phyloP scores from a whole-genome alignment of 2,329 filamentous ascomycete genomes.

The Ophiostoma tasmaniense region DNA sequence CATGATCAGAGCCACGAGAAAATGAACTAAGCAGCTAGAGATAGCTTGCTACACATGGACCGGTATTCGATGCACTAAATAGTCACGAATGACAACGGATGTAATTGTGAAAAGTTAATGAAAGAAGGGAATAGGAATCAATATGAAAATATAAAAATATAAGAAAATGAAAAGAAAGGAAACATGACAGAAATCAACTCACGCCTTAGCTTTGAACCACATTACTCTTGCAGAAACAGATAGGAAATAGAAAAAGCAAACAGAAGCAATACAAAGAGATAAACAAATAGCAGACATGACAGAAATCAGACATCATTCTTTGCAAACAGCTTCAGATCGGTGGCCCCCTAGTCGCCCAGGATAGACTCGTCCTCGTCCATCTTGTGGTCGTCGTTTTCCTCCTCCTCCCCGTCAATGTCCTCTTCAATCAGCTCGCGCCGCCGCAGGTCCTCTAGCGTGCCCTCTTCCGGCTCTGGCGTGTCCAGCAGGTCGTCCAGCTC shows the following conservation, averaged over 20 bases:
- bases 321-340: not conserved
- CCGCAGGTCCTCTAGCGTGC: conserved; percentile 49
- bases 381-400: conserved; percentile 27
- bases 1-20: not conserved
- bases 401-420: conserved; percentile 34
- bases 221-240: not conserved
- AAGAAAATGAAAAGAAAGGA: not conserved
- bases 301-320: not conserved
- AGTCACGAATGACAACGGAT: not conserved
- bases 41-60: not conserved
- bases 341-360: conserved; percentile 34
- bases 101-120: not conserved
- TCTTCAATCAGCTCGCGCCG: conserved; percentile 48
- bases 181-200: not conserved
- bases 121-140: not conserved
- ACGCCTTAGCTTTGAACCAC: not conserved
- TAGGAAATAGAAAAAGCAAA: not conserved
- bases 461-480: conserved; percentile 47
- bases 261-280: not conserved
- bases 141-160: not conserved
- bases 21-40: not conserved
- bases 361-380: conserved; percentile 38
- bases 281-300: not conserved
- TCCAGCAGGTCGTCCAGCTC: conserved; percentile 34
- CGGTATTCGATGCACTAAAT: not conserved